Evolutionary conservation across 2,329 filamentous ascomycete species (phyloP), one percentile per base, ranked within the genome.

Genomic region (Alternaria burnsii): DNA sequence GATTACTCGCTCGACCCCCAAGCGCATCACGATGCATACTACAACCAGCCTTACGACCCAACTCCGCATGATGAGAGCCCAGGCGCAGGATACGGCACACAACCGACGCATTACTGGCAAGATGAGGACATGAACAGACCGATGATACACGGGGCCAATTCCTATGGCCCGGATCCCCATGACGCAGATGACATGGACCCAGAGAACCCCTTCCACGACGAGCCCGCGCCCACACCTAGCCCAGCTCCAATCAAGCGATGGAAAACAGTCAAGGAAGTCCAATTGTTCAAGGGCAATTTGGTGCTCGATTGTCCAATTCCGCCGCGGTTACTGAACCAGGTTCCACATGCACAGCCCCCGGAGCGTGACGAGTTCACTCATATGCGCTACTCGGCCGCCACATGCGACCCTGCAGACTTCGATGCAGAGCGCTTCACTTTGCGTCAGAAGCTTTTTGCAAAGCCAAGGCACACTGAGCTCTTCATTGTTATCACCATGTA

Each of bases 251-350:
- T 98, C 68, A 90, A 92, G 78, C 87, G 95, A 77, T 98, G 93
- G 92, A 99, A 98, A 84, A 99, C 95, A 0, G 94, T 99, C 50
- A 99, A 98, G 81, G 93, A 97, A 82, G 94, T 99, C n/a, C 89
- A 96, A 72, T 82, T 99, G 54, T 99, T 97, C 84, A 91, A 96
- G 68, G 95, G 95, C 66, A 99, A 99, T 80, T 86, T 99, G 72
- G 94, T 99, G 38, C 88, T 99, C 4, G 95, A 99, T 79, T 99
- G 95, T 76, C 95, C 95, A 0, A 92, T 99, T 59, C 94, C 95
- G 0, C 94, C 95, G 0, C 88, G 90, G 71, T 83, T 99, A 43
- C 83, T 99, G 44, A 94, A 91, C 74, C 92, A 97, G 76, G 88
- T 97, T 24, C 91, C 91, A 43, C 94, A 97, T 78, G 93, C 92